phyloP scores from a whole-genome alignment of 1,284 basidiomycete genomes.

The Sphaerobolus stellatus region DNA sequence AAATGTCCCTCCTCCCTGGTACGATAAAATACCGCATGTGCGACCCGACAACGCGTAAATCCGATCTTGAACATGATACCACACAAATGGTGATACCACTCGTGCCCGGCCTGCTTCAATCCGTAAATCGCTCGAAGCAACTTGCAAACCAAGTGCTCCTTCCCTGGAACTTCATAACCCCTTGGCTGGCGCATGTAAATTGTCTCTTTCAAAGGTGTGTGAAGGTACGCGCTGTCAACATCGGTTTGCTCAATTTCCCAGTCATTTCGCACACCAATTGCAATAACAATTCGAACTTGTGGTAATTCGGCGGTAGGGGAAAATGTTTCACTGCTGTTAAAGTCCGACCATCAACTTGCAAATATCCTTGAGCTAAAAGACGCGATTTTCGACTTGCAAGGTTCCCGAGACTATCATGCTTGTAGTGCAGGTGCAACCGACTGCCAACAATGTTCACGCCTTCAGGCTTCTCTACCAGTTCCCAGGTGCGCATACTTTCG shows the following conservation, averaged over 20 bases:
- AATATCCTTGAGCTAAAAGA: too few species aligned
- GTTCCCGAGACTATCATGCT: too few species aligned
- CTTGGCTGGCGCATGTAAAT: slow-evolving; percentile 40
- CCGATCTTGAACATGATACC: neutral
- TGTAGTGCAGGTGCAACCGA: neutral
- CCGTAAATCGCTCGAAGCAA: slow-evolving; percentile 17
- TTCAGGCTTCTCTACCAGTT: slow-evolving; percentile 21
- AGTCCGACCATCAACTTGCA: too few species aligned
- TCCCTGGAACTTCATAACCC: slow-evolving; percentile 30
- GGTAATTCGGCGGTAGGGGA: slow-evolving; percentile 39
- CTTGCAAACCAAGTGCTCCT: slow-evolving; percentile 24
- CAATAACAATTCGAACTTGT: too few species aligned
- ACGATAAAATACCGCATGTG: neutral
- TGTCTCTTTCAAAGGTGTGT: slow-evolving; percentile 36
- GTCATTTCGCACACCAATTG: too few species aligned
- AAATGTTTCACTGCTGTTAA: slow-evolving; percentile 43
- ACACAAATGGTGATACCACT: slow-evolving; percentile 10
- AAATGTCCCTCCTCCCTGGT: neutral
- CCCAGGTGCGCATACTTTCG: slow-evolving; percentile 28
- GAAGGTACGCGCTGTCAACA: slow-evolving; percentile 47
- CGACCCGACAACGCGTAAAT: neutral
- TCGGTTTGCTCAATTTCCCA: too few species aligned
- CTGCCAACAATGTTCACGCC: slow-evolving; percentile 27
- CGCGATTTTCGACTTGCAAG: too few species aligned
- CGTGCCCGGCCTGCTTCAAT: slow-evolving; percentile 11